Conservation (phyloP, 805 yeast genomes). For the Scheffersomyces lignosus region DNA sequence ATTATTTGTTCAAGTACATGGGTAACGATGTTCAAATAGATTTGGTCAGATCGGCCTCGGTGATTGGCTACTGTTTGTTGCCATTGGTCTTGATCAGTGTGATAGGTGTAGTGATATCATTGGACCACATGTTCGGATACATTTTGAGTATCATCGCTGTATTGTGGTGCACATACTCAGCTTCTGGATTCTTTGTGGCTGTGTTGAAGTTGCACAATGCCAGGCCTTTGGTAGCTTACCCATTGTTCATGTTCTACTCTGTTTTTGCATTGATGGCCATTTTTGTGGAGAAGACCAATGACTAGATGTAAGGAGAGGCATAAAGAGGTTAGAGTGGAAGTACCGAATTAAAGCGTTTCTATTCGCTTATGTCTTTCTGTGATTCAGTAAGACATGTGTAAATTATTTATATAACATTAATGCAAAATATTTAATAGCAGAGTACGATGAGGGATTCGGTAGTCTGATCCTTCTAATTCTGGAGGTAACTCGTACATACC, state of each 20-base stretch:
- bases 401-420: too few relatives aligned
- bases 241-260: conserved; percentile 85
- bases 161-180: conserved; percentile 88
- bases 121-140: conserved; percentile 79
- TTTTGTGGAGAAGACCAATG: conserved; percentile 51
- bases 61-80: conserved; percentile 88
- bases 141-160: conserved; percentile 64
- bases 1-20: conserved; percentile 85
- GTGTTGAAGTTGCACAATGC: conserved; percentile 82
- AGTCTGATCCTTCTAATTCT: too few relatives aligned
- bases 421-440: too few relatives aligned
- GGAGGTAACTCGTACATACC: too few relatives aligned
- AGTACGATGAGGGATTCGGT: too few relatives aligned
- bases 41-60: conserved; percentile 77
- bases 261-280: conserved; percentile 96
- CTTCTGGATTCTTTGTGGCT: conserved; percentile 89
- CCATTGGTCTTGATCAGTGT: conserved; percentile 83
- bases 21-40: conserved; percentile 59
- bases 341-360: too few relatives aligned
- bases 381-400: too few relatives aligned
- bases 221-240: conserved; percentile 89
- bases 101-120: conserved; percentile 60
- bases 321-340: neutral
- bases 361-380: too few relatives aligned
- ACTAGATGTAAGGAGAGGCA: conserved; percentile 1